A percentile compares a stretch with the other conserved stretches of the same genome.
Evolutionary conservation across 139 green algal genomes (phyloP).

Genomic region (Diplosphaera chodatii): DNA sequence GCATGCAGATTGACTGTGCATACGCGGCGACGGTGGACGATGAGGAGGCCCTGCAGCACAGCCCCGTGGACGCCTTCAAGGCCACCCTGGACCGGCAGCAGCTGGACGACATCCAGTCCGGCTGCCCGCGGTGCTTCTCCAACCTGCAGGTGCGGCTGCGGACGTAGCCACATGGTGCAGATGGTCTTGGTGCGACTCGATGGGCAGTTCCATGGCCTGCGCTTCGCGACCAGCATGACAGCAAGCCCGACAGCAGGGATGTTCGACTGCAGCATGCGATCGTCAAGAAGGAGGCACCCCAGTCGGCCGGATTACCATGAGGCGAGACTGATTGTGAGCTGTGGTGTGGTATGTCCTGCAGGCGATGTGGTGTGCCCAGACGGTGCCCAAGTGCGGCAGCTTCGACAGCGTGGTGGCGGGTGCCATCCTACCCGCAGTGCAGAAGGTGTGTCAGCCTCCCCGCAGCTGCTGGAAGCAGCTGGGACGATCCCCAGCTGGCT

Average conservation of each 20-base stretch:
- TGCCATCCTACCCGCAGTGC: conserved; percentile 11
- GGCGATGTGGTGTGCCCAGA: conserved; percentile 16
- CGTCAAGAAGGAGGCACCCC: too few species aligned
- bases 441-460: background rate
- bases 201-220: too few species aligned
- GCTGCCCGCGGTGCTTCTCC: background rate
- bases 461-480: too few species aligned
- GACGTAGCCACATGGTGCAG: too few species aligned
- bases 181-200: too few species aligned
- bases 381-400: conserved; percentile 20
- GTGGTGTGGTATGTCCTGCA: background rate
- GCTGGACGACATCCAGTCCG: background rate
- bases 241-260: too few species aligned
- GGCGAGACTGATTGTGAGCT: too few species aligned
- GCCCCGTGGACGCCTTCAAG: background rate
- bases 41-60: background rate
- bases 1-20: background rate
- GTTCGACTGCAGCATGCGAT: too few species aligned
- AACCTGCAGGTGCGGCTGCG: background rate
- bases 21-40: background rate
- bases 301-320: too few species aligned
- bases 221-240: too few species aligned
- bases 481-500: too few species aligned
- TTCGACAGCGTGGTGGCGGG: conserved; percentile 8
- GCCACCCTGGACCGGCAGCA: background rate